A percentile compares a stretch with the other conserved stretches of the same genome.
Evolutionary conservation across 805 yeast species (phyloP).

Genomic region (Isabelozyma rhagii): DNA sequence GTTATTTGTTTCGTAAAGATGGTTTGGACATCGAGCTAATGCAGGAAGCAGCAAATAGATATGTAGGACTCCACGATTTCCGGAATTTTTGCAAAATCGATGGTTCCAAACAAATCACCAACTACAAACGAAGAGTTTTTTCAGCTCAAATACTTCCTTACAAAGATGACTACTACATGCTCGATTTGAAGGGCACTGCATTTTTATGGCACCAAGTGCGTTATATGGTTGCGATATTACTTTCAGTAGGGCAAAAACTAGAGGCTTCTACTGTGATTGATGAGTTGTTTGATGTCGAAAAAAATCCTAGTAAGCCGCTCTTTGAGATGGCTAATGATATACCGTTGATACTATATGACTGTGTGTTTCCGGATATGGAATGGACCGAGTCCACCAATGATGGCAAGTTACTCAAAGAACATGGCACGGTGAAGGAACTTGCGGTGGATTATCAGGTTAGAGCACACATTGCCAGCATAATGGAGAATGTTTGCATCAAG

Average conservation of each 20-base stretch:
- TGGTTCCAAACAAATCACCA: slow-evolving; percentile 87
- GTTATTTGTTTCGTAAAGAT: slow-evolving; percentile 65
- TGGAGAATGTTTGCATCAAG: slow-evolving; percentile 34
- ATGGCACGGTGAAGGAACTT: slow-evolving; percentile 44
- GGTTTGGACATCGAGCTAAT: slow-evolving; percentile 62
- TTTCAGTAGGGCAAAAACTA: slow-evolving; percentile 73
- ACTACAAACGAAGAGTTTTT: slow-evolving; percentile 63
- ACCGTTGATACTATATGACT: slow-evolving; percentile 84
- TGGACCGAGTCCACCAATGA: slow-evolving; percentile 46
- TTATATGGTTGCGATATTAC: slow-evolving; percentile 84
- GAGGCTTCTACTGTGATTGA: slow-evolving; percentile 60
- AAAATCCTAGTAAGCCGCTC: slow-evolving; percentile 64
- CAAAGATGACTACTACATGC: slow-evolving; percentile 51
- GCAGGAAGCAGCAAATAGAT: slow-evolving; percentile 61
- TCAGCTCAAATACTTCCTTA: slow-evolving; percentile 45
- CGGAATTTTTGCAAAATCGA: slow-evolving; percentile 93
- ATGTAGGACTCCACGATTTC: slow-evolving; percentile 81
- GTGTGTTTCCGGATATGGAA: slow-evolving; percentile 67
- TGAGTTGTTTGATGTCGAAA: slow-evolving; percentile 55
- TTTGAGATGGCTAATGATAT: slow-evolving; percentile 89
- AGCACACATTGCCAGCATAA: slow-evolving; percentile 47
- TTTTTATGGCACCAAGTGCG: slow-evolving; percentile 98
- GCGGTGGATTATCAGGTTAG: slow-evolving; percentile 59
- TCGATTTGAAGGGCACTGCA: slow-evolving; percentile 83
- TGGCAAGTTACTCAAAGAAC: slow-evolving; percentile 38